These are phyloP conservation scores for Amylostereum areolatum DNA, from an alignment of 1,284 basidiomycete genomes.

Conservation along the genomic window DNA sequence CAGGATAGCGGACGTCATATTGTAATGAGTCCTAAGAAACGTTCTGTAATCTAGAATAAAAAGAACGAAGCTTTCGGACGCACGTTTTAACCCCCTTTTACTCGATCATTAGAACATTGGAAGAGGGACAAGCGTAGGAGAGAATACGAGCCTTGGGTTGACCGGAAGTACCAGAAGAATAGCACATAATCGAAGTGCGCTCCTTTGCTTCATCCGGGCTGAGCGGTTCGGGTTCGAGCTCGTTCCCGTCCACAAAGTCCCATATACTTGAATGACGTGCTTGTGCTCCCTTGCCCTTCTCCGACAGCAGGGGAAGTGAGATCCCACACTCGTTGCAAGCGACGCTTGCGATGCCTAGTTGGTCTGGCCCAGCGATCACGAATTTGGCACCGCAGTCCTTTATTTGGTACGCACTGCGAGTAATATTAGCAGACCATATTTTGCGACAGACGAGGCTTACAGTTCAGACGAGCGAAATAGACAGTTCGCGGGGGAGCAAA, in stretches of 20 bases:
- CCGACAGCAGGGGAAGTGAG: not conserved
- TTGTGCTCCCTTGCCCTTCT: not conserved
- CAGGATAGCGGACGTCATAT: not conserved
- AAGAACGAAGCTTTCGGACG: not conserved
- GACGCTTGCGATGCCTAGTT: not conserved
- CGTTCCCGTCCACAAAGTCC: not conserved
- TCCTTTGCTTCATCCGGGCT: not conserved
- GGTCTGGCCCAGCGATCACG: not conserved
- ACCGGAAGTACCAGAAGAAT: not conserved
- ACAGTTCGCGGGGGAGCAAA: too few relatives aligned
- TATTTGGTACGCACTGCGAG: too few relatives aligned
- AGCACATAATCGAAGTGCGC: not conserved
- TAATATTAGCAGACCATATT: too few relatives aligned
- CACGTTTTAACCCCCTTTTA: not conserved
- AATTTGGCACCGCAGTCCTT: not conserved
- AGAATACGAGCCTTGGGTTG: not conserved
- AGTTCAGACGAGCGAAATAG: too few relatives aligned
- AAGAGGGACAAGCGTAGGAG: not conserved
- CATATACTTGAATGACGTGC: not conserved
- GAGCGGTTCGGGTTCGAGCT: not conserved
- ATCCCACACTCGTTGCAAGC: not conserved
- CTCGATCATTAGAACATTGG: not conserved
- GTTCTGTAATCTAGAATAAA: not conserved
- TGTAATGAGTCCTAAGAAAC: not conserved
- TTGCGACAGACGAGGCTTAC: too few relatives aligned